These are phyloP conservation scores for Beverwykella pulmonaria DNA, from an alignment of 495 filamentous ascomycete species.

Conservation along the genomic window DNA sequence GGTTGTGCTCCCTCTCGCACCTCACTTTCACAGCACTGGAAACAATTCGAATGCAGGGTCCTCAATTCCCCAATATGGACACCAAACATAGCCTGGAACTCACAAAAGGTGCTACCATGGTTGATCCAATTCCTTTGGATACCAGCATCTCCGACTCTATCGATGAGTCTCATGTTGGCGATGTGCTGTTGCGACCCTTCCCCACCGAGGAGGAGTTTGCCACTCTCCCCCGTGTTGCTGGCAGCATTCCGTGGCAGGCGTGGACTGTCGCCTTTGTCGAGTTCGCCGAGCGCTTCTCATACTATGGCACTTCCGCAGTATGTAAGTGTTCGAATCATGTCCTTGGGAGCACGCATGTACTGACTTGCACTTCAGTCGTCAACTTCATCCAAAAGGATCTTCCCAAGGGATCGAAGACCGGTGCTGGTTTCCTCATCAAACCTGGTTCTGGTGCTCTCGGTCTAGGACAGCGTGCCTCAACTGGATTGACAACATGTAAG, in stretches of 20 bases:
- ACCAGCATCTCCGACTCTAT: not conserved
- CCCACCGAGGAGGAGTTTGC: conserved; percentile 65
- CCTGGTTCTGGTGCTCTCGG: conserved; percentile 60
- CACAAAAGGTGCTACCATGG: conserved; percentile 1
- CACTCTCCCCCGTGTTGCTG: conserved; percentile 66
- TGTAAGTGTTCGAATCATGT: not conserved
- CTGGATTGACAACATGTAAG: conserved; percentile 60
- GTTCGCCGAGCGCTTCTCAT: conserved; percentile 74
- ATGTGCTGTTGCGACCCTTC: not conserved
- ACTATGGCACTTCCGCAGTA: conserved; percentile 67
- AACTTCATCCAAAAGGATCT: conserved; percentile 67
- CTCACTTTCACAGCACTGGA: not conserved
- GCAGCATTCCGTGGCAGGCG: conserved; percentile 61
- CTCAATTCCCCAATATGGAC: not conserved
- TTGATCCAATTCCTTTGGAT: conserved; percentile 5
- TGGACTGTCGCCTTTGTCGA: conserved; percentile 75
- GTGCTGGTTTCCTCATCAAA: conserved; percentile 55
- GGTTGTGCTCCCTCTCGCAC: not conserved
- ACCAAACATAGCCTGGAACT: conserved; percentile 3
- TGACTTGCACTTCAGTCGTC: conserved; percentile 43
- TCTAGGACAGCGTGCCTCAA: conserved; percentile 68
- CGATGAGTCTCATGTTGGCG: not conserved
- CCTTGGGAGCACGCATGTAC: too few species aligned
- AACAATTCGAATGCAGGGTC: not conserved
- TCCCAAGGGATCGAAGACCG: conserved; percentile 60